phyloP scores from a whole-genome alignment of 257 asterid genomes.

The Solanum bukasovii region DNA sequence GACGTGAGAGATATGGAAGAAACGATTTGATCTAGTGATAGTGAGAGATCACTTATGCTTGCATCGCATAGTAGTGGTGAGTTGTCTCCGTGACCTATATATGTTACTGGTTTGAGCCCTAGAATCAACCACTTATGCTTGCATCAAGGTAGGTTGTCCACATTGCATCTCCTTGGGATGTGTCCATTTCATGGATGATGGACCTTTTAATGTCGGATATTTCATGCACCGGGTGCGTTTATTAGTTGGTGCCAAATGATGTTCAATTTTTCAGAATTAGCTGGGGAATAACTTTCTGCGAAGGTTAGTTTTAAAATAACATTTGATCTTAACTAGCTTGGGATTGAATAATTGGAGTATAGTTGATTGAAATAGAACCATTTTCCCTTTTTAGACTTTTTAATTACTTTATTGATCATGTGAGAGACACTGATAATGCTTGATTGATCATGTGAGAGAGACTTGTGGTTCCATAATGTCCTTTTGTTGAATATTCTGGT shows the following conservation, averaged over 20 bases:
- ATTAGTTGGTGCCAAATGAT: neutral
- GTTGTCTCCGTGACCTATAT: neutral
- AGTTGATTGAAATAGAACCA: neutral
- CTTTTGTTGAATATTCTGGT: too few species aligned
- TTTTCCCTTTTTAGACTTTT: neutral
- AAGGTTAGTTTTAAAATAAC: neutral
- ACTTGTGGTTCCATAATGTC: too few species aligned
- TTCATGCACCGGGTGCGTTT: neutral
- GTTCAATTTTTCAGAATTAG: neutral
- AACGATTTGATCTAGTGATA: neutral
- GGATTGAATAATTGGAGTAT: neutral
- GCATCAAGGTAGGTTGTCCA: neutral
- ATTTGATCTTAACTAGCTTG: neutral
- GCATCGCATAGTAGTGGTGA: neutral
- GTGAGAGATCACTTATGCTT: neutral
- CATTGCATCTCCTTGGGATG: neutral
- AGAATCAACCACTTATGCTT: neutral
- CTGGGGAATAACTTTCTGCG: neutral
- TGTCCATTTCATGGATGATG: neutral
- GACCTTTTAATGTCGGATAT: neutral
- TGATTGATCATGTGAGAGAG: neutral
- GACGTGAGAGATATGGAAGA: neutral
- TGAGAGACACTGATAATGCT: neutral
- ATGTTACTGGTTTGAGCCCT: neutral
- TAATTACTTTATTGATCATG: neutral